Conservation (phyloP, 2,329 filamentous ascomycete genomes). For the Penicillium sp. region DNA sequence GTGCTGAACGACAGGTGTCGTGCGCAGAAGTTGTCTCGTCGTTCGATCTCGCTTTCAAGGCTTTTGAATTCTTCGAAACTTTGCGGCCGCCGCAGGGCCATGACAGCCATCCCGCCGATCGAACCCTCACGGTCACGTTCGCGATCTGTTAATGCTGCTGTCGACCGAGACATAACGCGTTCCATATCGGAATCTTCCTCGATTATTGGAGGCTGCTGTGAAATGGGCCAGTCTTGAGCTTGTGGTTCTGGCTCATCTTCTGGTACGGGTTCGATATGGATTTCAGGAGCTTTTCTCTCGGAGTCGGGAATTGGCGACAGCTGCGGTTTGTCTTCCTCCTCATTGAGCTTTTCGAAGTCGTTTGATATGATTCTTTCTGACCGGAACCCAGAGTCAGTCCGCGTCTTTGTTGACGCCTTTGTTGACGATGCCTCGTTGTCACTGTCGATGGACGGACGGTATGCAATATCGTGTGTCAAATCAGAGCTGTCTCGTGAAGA, state of each 20-base stretch:
- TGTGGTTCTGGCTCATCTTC: slow-evolving; percentile 18
- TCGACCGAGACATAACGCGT: slow-evolving; percentile 30
- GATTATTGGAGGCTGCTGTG: slow-evolving; percentile 17
- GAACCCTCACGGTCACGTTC: slow-evolving; percentile 23
- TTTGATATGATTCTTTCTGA: slow-evolving; percentile 19
- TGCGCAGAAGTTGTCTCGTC: slow-evolving; percentile 34
- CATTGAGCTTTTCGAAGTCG: slow-evolving; percentile 17
- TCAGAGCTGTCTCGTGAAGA: slow-evolving; percentile 37
- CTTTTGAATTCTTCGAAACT: slow-evolving; percentile 33
- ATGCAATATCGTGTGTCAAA: slow-evolving; percentile 29
- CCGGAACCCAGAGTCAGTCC: slow-evolving; percentile 15
- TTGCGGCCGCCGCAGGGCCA: slow-evolving; percentile 38
- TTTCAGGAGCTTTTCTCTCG: slow-evolving; percentile 31
- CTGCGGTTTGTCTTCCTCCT: slow-evolving; percentile 17
- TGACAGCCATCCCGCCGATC: slow-evolving; percentile 24
- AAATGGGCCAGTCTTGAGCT: slow-evolving; percentile 13
- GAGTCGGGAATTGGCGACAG: slow-evolving; percentile 8
- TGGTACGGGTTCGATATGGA: slow-evolving; percentile 32
- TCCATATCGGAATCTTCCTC: slow-evolving; percentile 33
- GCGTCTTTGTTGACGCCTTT: slow-evolving; percentile 13
- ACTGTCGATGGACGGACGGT: slow-evolving; percentile 29
- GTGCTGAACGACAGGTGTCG: slow-evolving; percentile 49
- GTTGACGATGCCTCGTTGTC: slow-evolving; percentile 24
- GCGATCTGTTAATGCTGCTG: slow-evolving; percentile 29
- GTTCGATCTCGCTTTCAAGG: slow-evolving; percentile 17